These are phyloP conservation scores for Epichloe gansuensis DNA, from an alignment of 2,329 filamentous ascomycete species.

Conservation along the genomic window DNA sequence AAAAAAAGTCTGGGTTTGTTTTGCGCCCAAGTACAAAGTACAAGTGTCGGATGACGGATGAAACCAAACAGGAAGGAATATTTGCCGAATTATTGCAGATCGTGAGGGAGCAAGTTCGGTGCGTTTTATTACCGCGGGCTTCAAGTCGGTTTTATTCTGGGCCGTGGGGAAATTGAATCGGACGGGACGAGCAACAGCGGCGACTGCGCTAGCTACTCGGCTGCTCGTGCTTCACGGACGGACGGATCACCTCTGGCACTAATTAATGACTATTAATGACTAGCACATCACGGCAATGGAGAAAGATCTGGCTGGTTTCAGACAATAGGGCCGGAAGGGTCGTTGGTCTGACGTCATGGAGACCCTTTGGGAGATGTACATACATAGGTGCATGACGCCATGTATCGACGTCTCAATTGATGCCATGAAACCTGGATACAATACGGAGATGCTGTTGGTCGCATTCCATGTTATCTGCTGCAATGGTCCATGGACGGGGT, in stretches of 20 bases:
- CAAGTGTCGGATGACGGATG: background rate
- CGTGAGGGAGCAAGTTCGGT: background rate
- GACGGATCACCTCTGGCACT: background rate
- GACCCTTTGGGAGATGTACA: slow-evolving; percentile 6
- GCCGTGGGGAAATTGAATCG: background rate
- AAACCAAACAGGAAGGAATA: background rate
- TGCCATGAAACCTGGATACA: background rate
- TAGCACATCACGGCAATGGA: background rate
- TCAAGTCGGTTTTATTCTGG: slow-evolving; percentile 4
- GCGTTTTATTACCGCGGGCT: background rate
- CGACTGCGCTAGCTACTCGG: background rate
- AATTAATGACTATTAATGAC: background rate
- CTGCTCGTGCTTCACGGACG: background rate
- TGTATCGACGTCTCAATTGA: background rate
- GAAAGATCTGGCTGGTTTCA: background rate
- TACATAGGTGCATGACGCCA: slow-evolving; percentile 8
- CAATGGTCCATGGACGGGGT: too few relatives aligned
- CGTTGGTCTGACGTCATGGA: slow-evolving; percentile 13
- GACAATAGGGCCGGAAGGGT: background rate
- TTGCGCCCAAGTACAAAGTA: background rate
- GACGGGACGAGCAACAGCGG: background rate
- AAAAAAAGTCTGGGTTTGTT: too few relatives aligned
- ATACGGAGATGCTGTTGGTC: background rate
- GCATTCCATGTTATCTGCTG: background rate
- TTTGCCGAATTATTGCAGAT: background rate